Conservation (phyloP, 768 basidiomycete species). For the Phanerodontia chrysosporium region DNA sequence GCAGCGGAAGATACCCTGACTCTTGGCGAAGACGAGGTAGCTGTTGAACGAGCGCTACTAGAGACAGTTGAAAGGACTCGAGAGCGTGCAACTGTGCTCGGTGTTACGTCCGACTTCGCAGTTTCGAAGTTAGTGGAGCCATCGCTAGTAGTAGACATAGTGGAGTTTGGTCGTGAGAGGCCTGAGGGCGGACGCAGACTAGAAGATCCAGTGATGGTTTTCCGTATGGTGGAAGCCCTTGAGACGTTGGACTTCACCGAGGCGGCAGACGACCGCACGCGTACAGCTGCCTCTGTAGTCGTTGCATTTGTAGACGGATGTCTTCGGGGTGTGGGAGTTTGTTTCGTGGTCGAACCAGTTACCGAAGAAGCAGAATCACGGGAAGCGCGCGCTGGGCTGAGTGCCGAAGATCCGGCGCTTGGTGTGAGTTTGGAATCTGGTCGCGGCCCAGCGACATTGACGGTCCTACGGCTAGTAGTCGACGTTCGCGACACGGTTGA, state of each 20-base stretch:
- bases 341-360: neutral
- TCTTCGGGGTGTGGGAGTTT: neutral
- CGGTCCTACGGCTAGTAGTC: slow-evolving; percentile 22
- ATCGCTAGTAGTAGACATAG: slow-evolving; percentile 29
- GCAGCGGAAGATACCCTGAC: slow-evolving; percentile 21
- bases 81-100: slow-evolving; percentile 29
- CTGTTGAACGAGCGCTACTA: slow-evolving; percentile 26
- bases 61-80: slow-evolving; percentile 29
- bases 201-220: slow-evolving; percentile 22
- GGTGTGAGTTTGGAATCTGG: slow-evolving; percentile 78
- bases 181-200: slow-evolving; percentile 25
- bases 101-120: slow-evolving; percentile 34
- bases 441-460: slow-evolving; percentile 21
- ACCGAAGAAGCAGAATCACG: slow-evolving; percentile 13
- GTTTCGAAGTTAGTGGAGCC: slow-evolving; percentile 42
- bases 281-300: slow-evolving; percentile 1
- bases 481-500: slow-evolving; percentile 30
- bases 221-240: slow-evolving; percentile 35
- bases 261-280: slow-evolving; percentile 26
- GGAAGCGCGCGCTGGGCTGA: slow-evolving; percentile 3
- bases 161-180: slow-evolving; percentile 21
- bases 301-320: neutral
- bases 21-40: slow-evolving; percentile 18
- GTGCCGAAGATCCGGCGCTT: slow-evolving; percentile 16
- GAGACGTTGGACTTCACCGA: slow-evolving; percentile 35